These are phyloP conservation scores for Epicoccum sorghinum DNA, from an alignment of 2,329 filamentous ascomycete genomes.

Conservation along the genomic window DNA sequence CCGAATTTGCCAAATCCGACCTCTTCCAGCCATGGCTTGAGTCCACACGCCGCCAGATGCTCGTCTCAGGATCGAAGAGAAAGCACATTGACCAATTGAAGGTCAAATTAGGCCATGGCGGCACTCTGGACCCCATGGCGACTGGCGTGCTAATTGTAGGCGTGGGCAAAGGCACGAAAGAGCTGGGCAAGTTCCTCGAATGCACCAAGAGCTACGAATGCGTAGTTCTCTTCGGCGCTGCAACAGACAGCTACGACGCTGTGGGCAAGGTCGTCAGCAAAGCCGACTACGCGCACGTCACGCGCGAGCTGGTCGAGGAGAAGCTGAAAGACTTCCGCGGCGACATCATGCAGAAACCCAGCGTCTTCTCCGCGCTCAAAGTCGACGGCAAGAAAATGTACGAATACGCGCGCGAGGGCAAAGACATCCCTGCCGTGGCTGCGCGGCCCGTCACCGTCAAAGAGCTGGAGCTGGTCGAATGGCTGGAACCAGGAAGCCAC, in stretches of 20 bases:
- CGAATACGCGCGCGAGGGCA: slow-evolving; percentile 92
- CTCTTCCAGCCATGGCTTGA: slow-evolving; percentile 81
- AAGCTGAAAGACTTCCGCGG: slow-evolving; percentile 78
- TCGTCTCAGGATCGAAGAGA: slow-evolving; percentile 59
- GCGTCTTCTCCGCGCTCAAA: slow-evolving; percentile 90
- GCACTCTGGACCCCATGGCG: slow-evolving; percentile 91
- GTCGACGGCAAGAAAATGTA: slow-evolving; percentile 94
- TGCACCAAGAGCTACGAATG: slow-evolving; percentile 96
- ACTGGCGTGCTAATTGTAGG: slow-evolving; percentile 92
- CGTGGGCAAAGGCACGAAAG: slow-evolving; percentile 86
- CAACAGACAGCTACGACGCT: slow-evolving; percentile 90
- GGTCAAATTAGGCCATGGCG: slow-evolving; percentile 95
- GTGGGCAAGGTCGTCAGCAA: slow-evolving; percentile 81
- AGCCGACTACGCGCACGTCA: slow-evolving; percentile 80
- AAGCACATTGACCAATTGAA: slow-evolving; percentile 60
- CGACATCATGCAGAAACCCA: slow-evolving; percentile 86
- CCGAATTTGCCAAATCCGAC: slow-evolving; percentile 78
- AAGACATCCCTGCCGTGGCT: slow-evolving; percentile 85
- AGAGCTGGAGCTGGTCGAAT: slow-evolving; percentile 82
- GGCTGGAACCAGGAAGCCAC: slow-evolving; percentile 80
- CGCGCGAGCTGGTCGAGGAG: slow-evolving; percentile 76
- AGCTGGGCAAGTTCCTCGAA: slow-evolving; percentile 75
- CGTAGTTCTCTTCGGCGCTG: slow-evolving; percentile 85
- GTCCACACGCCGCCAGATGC: slow-evolving; percentile 65
- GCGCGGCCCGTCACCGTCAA: slow-evolving; percentile 78